Evolutionary conservation across 2,329 filamentous ascomycete species (phyloP).

Genomic region (Cladophialophora yegresii): DNA sequence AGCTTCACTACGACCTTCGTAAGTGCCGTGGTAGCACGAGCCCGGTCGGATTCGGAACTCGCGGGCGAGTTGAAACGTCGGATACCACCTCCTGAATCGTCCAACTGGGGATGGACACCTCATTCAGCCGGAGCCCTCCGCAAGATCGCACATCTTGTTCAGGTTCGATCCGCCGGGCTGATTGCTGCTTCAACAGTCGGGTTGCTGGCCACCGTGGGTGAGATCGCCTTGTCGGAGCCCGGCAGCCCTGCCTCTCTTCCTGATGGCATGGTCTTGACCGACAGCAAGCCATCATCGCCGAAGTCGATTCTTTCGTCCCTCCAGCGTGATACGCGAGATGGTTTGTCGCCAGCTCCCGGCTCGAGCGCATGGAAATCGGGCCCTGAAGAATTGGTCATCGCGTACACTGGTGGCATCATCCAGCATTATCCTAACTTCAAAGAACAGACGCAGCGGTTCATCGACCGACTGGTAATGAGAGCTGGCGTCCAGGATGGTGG

Average conservation of each 20-base stretch:
- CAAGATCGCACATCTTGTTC: slow-evolving; percentile 68
- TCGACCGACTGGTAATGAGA: slow-evolving; percentile 59
- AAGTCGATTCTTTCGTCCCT: slow-evolving; percentile 20
- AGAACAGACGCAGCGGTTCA: slow-evolving; percentile 66
- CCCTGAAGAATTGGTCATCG: slow-evolving; percentile 68
- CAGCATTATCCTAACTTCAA: slow-evolving; percentile 76
- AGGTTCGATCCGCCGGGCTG: slow-evolving; percentile 71
- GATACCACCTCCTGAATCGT: slow-evolving; percentile 51
- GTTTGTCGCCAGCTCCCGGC: slow-evolving; percentile 35
- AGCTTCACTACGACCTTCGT: slow-evolving; percentile 71
- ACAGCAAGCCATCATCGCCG: slow-evolving; percentile 30
- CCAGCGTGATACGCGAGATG: slow-evolving; percentile 19
- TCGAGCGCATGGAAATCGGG: slow-evolving; percentile 38
- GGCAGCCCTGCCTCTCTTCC: slow-evolving; percentile 24
- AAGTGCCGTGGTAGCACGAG: slow-evolving; percentile 65
- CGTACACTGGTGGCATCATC: slow-evolving; percentile 79
- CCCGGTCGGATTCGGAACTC: slow-evolving; percentile 54
- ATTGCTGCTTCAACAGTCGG: slow-evolving; percentile 72
- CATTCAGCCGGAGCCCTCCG: slow-evolving; percentile 62
- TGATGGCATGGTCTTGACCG: slow-evolving; percentile 22
- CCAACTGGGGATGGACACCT: slow-evolving; percentile 63
- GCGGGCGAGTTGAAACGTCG: slow-evolving; percentile 54
- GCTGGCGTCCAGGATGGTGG: slow-evolving; percentile 49
- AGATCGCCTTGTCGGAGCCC: slow-evolving; percentile 51
- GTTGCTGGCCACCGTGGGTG: slow-evolving; percentile 67